Evolutionary conservation across 345 rosid genomes (phyloP), one percentile per base, ranked within the genome.

Genomic region (Euphorbia pulcherrima): DNA sequence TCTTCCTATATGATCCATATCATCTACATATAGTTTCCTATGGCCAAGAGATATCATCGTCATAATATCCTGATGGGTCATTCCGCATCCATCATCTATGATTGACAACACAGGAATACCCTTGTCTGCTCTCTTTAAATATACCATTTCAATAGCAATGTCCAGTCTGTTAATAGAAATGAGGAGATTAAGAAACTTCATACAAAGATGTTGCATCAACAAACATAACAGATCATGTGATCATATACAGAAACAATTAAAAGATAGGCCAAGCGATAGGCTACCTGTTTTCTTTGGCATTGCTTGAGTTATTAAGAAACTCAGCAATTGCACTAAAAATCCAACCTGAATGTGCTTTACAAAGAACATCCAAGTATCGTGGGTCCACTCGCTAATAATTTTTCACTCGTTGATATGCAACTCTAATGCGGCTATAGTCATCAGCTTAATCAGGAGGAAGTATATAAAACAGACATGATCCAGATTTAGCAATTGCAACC

Each of bases 251-350:
- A n/a, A n/a, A n/a, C n/a, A n/a, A n/a, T n/a, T n/a, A 59, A 7
- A 56, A 44, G 26, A 48, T 0, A 24, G 37, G n/a, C 24, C 20
- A 48, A 46, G 37, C 35, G 54, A 21, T 10, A 39, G 14, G 57
- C 37, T 65, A 75, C 82, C 62, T 68, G 44, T 65, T 64, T 28
- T 79, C 74, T 65, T 75, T 72, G 21, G 82, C 79, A 64, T 79
- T 77, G 47, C 76, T 58, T 14, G 82, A 79, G 68, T 79, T 79
- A 65, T 79, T 77, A 64, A 79, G 62, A 56, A 79, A 79, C 69
- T 79, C 79, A 46, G 82, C 82, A 64, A 79, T 75, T 35, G 82
- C 77, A 47, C 77, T 79, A 75, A 79, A 72, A 60, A 75, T 72
- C 82, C 79, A 79, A 37, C 69, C 79, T 54, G 79, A 79, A 65